Base-by-base conservation (phyloP, 2,329 filamentous ascomycete genomes). In the Aspergillus calidoustus region DNA sequence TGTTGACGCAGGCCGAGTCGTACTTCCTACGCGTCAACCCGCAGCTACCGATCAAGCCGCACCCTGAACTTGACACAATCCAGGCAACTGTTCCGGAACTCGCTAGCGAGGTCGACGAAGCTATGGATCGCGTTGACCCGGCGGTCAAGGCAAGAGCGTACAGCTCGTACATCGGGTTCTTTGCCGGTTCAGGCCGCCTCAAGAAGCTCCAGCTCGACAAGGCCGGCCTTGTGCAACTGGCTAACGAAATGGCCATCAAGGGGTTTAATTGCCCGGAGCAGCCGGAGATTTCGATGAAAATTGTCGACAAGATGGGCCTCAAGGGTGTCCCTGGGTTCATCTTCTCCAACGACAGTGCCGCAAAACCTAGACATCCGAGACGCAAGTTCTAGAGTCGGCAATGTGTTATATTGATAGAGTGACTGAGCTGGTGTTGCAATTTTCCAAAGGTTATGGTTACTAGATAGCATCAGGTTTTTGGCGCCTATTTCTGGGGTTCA, bases 11-110 rank as follows among this genome's bases (percentile, higher is more conserved):
- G 63, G 76, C 77, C 56, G 84, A 86, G 65, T 77, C 78, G 7
- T 86, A 83, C 74, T 86, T 85, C 71, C 70, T 82, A 25, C 75
- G 74, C 41, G 72, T 74, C 59, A 84, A 85, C 70, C 81, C 72
- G 62, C 76, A 79, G 34, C 71, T 86, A 19, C 82, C 82, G 19
- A 84, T 85, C 68, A 72, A 82, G 31, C 77, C 82, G 3, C 82
- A 85, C 64, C 79, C 82, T 1, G 57, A 72, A 28, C 69, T 72
- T 22, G 72, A 75, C 15, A 74, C 78, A 23, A 74, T 85, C 60
- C 70, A 73, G 7, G 69, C 72, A 13, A 68, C 71, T 9, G 73
- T 79, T 34, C 58, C 74, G 7, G 61, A 71, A 25, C 74, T 73
- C 64, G 66, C 75, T 41, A 63, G 71, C 4, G 59, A 67, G 7